These are phyloP conservation scores for Macrophomina tecta DNA, from an alignment of 2,329 filamentous ascomycete species.

Conservation along the genomic window DNA sequence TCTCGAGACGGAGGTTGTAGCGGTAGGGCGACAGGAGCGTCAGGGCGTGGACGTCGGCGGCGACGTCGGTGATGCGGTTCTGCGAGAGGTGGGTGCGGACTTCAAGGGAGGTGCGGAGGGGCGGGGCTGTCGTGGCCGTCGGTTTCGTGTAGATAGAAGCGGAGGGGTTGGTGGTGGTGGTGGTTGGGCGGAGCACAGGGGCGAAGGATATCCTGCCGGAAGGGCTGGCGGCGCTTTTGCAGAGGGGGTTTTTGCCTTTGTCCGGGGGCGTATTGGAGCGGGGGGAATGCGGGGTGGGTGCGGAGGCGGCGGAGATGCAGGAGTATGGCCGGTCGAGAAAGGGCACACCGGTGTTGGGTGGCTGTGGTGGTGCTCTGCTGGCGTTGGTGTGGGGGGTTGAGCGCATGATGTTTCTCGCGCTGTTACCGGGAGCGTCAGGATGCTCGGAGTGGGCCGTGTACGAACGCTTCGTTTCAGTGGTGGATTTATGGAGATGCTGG, in stretches of 20 bases:
- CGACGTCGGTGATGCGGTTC: not conserved
- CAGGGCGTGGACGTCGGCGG: not conserved
- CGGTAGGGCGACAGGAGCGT: not conserved
- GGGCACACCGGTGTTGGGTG: not conserved
- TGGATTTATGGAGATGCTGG: not conserved
- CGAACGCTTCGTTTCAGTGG: not conserved
- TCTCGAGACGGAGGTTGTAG: not conserved
- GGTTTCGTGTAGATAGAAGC: not conserved
- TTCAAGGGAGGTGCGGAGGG: not conserved
- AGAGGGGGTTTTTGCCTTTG: not conserved
- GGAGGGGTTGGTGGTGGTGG: not conserved
- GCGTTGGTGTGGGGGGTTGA: not conserved
- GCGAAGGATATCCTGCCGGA: not conserved
- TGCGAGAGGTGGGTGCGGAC: not conserved
- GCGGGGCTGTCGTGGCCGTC: not conserved
- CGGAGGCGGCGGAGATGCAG: not conserved
- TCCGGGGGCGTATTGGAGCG: not conserved
- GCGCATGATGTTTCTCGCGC: not conserved
- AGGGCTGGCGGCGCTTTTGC: not conserved
- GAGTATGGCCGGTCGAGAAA: not conserved
- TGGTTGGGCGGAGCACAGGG: not conserved
- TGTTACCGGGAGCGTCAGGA: not conserved
- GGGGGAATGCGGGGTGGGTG: not conserved
- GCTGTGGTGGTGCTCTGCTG: not conserved
- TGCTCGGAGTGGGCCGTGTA: not conserved